A percentile compares a stretch with the other conserved stretches of the same genome.
phyloP scores from a whole-genome alignment of 116 monocot species.

The Iris pallida region DNA sequence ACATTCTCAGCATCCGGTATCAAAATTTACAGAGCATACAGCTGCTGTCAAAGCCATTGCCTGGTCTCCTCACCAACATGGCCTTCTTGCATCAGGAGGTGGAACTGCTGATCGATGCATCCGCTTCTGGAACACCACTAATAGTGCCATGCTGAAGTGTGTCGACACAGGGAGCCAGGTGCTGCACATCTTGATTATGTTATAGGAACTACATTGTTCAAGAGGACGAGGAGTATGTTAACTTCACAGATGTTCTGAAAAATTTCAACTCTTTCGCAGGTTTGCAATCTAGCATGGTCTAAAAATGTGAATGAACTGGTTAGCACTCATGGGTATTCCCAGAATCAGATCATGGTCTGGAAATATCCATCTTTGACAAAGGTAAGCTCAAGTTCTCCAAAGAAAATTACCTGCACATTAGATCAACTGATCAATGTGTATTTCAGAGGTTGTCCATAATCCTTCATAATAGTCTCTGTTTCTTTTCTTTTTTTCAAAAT shows the following conservation, averaged over 20 bases:
- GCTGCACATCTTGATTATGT: neutral
- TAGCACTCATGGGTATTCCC: constrained; percentile 97
- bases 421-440: neutral
- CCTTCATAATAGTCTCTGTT: too few relatives aligned
- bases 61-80: constrained; percentile 95
- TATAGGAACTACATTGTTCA: too few relatives aligned
- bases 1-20: constrained; percentile 58
- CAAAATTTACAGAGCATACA: constrained; percentile 74
- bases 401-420: neutral
- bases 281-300: constrained; percentile 90
- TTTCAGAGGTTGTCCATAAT: too few relatives aligned
- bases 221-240: too few relatives aligned
- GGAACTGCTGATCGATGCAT: constrained; percentile 95
- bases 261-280: constrained; percentile 29
- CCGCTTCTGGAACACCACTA: constrained; percentile 95
- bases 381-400: constrained; percentile 26
- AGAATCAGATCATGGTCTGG: constrained; percentile 97
- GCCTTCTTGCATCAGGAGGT: constrained; percentile 91
- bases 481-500: too few relatives aligned
- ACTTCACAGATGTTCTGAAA: neutral
- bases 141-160: constrained; percentile 68
- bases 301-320: constrained; percentile 94
- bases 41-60: constrained; percentile 95
- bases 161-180: constrained; percentile 92
- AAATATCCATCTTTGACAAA: constrained; percentile 92